Base-by-base conservation (phyloP, 164 flowering plant genomes). In the Tinospora cordifolia region DNA sequence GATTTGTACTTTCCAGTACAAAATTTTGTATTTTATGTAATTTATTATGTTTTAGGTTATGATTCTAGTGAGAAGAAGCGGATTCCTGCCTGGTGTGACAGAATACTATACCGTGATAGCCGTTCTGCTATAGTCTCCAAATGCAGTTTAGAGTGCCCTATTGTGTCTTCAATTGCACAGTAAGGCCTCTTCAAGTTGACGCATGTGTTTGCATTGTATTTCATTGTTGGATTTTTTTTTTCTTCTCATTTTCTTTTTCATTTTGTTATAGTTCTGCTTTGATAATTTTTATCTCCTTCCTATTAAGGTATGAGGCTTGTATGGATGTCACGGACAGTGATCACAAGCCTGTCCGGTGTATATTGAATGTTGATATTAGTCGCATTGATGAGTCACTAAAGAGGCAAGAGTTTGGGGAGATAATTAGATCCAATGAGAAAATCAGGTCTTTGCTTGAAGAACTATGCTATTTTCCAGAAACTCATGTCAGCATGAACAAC, bases 41-140 rank as follows among this genome's bases (percentile, higher is more conserved):
- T 41, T 44, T 74, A 17, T 66, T 21, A 47, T 66, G 74, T 62
- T 77, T 47, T 72, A 95, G 99, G 99, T 54, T 95, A 95, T 85
- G 99, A 95, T 82, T 91, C 97, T 34, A 92, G 99, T 57, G 99
- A 95, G 84, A 95, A 95, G 83, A 95, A 95, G 84, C 90, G 99
- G 5, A 91, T 92, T 79, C 99, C 99, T 71, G 99, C 99, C 34
- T 95, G 99, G 99, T 95, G 99, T 75, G 99, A 95, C 77, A 84
- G 98, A 74, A 82, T 95, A 65, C 68, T 95, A 67, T 95, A 83
- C 73, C 98, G 99, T 34, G 99, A 95, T 76, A 90, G 66, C 69
- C 88, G 92, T 21, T 70, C 87, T 17, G 54, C 80, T 67, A 49
- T 84, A 62, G 83, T 22, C 2, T 72, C 87, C 12, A 89, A 86